These are phyloP conservation scores for Pythium utonaiense DNA, from an alignment of 352 stramenopile genomes.

Conservation along the genomic window DNA sequence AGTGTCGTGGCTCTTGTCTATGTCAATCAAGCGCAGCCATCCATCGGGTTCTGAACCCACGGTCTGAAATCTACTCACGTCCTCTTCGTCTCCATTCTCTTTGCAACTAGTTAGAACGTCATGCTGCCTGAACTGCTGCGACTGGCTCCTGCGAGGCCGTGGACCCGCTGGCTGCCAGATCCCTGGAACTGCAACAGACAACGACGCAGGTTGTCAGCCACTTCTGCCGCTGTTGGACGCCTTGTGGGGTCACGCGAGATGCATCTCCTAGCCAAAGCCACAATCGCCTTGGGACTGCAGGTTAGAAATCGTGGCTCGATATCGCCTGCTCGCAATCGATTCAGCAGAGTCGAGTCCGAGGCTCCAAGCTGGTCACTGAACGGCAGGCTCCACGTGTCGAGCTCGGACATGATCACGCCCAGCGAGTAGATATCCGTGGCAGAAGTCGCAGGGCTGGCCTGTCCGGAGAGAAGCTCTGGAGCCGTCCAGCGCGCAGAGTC, in stretches of 20 bases:
- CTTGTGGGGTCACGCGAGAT: slow-evolving; percentile 27
- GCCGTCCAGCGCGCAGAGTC: slow-evolving; percentile 16
- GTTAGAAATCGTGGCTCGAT: slow-evolving; percentile 25
- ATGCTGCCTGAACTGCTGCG: slow-evolving; percentile 4
- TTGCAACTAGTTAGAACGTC: not conserved
- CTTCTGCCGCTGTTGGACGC: slow-evolving; percentile 36
- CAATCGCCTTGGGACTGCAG: slow-evolving; percentile 23
- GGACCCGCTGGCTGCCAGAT: not conserved
- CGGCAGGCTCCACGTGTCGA: slow-evolving; percentile 43
- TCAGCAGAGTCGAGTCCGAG: slow-evolving; percentile 38
- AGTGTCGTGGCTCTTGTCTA: too few relatives aligned
- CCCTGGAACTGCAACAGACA: not conserved
- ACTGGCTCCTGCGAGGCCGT: not conserved
- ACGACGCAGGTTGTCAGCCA: slow-evolving; percentile 36
- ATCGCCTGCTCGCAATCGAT: slow-evolving; percentile 29
- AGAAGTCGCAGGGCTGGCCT: slow-evolving; percentile 23
- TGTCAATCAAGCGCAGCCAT: too few relatives aligned
- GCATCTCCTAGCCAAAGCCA: slow-evolving; percentile 34
- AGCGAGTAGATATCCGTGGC: slow-evolving; percentile 52
- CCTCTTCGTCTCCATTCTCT: not conserved
- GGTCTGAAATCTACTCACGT: too few relatives aligned
- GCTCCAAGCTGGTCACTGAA: slow-evolving; percentile 35
- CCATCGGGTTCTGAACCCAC: too few relatives aligned
- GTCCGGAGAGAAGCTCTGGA: slow-evolving; percentile 47
- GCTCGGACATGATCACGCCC: slow-evolving; percentile 46